Percentiles rank a stretch among this genome's conserved stretches.
phyloP scores from a whole-genome alignment of 1,284 basidiomycete species.

The Mycosarcoma maydis region DNA sequence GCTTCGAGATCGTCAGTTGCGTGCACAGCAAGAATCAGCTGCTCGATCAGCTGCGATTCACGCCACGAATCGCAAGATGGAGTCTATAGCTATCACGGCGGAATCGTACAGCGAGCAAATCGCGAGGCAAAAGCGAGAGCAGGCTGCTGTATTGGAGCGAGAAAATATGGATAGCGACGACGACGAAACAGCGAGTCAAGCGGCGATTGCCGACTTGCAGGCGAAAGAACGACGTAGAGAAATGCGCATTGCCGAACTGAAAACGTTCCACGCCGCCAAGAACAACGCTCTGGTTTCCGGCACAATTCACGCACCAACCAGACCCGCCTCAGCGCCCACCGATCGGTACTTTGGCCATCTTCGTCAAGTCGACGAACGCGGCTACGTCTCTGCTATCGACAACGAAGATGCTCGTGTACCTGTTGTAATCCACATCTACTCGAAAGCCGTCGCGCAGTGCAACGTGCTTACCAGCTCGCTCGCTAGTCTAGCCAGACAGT shows the following conservation, averaged over 20 bases:
- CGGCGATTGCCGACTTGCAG: constrained; percentile 41
- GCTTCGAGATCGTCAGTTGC: constrained; percentile 38
- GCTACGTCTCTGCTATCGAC: constrained; percentile 57
- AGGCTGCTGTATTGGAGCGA: constrained; percentile 1
- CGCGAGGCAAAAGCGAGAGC: constrained; percentile 25
- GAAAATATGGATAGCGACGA: constrained; percentile 24
- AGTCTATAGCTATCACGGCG: constrained; percentile 33
- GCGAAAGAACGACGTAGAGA: constrained; percentile 43
- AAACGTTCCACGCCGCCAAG: constrained; percentile 12
- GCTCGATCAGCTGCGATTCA: constrained; percentile 17
- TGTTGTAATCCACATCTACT: constrained; percentile 61
- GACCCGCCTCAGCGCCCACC: background rate
- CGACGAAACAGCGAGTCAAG: constrained; percentile 18
- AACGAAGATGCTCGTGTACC: constrained; percentile 33
- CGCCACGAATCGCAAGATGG: constrained; percentile 38
- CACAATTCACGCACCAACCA: background rate
- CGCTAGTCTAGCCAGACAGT: constrained; percentile 43
- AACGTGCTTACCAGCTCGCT: constrained; percentile 44
- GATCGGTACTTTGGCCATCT: constrained; percentile 58
- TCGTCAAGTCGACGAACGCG: constrained; percentile 52
- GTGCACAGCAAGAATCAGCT: constrained; percentile 18
- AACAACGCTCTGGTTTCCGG: constrained; percentile 9
- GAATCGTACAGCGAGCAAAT: constrained; percentile 48
- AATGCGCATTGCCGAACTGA: constrained; percentile 45
- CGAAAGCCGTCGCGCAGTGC: constrained; percentile 53